phyloP scores from a whole-genome alignment of 345 rosid genomes.

The Camelina hispida region DNA sequence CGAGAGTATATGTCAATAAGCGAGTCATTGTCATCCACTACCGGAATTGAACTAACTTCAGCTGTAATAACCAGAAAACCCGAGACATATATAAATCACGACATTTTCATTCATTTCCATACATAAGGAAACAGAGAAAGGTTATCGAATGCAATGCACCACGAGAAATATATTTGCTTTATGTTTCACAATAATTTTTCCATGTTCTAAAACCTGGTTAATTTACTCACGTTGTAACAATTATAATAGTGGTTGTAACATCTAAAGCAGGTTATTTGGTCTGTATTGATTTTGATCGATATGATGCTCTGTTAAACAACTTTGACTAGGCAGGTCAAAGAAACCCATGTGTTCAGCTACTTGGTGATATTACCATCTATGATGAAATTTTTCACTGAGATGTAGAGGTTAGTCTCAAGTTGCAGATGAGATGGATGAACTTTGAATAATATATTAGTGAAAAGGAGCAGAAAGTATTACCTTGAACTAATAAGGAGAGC shows the following conservation, averaged over 20 bases:
- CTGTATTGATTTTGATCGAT: conserved; percentile 1
- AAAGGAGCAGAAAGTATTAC: conserved; percentile 43
- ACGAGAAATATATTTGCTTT: conserved; percentile 3
- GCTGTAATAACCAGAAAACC: conserved; percentile 56
- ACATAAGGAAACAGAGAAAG: neutral
- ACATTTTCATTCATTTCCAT: conserved; percentile 8
- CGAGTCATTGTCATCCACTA: conserved; percentile 85
- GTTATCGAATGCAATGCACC: conserved; percentile 5
- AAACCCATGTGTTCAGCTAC: conserved; percentile 24
- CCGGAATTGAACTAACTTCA: conserved; percentile 89
- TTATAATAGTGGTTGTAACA: neutral
- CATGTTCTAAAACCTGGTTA: conserved; percentile 7
- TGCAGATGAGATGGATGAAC: conserved; percentile 17
- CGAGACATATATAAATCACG: conserved; percentile 6
- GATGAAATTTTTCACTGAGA: neutral
- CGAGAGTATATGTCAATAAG: conserved; percentile 80
- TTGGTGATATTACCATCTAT: conserved; percentile 15
- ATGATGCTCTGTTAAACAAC: conserved; percentile 10
- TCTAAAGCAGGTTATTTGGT: conserved; percentile 6
- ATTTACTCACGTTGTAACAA: conserved; percentile 18
- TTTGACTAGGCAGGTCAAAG: conserved; percentile 4
- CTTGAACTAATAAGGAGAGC: conserved; percentile 72
- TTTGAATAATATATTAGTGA: neutral
- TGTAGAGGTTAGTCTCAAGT: conserved; percentile 11
- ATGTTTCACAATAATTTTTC: neutral